Percentiles rank a stretch among this genome's conserved stretches.
Conservation (phyloP, 768 basidiomycete genomes). For the Jaapia argillacea region DNA sequence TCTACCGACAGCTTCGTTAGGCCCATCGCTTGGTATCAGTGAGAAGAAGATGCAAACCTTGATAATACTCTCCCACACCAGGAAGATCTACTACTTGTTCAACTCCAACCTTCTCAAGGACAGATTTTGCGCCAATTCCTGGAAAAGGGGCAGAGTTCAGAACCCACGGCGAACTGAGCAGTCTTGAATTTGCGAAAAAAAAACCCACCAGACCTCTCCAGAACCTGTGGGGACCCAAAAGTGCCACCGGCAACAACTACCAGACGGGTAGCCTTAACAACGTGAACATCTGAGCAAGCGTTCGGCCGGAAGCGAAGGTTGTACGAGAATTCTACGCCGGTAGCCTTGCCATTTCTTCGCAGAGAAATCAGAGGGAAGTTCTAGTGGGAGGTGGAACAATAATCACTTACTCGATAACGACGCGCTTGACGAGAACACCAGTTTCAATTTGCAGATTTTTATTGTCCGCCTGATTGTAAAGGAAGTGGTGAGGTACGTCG, state of each 20-base stretch:
- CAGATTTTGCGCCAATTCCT: conserved; percentile 24
- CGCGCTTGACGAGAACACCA: conserved; percentile 23
- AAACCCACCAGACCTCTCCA: conserved; percentile 50
- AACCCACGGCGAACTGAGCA: too few species aligned
- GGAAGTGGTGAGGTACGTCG: conserved; percentile 34
- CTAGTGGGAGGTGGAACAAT: background rate
- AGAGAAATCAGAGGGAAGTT: background rate
- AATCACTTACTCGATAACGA: conserved; percentile 25
- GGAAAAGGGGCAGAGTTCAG: too few species aligned
- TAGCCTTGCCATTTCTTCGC: conserved; percentile 23
- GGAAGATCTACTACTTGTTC: conserved; percentile 24
- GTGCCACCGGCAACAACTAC: conserved; percentile 30
- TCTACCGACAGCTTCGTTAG: conserved; percentile 1
- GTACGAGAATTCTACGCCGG: conserved; percentile 26
- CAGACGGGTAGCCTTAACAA: conserved; percentile 21
- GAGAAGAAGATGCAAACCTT: conserved; percentile 14
- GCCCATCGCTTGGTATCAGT: background rate
- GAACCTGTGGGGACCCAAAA: conserved; percentile 36
- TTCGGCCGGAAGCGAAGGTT: conserved; percentile 17
- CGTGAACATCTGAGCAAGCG: conserved; percentile 2
- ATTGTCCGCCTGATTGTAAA: conserved; percentile 22
- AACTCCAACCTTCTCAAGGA: conserved; percentile 21
- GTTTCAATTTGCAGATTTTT: conserved; percentile 22
- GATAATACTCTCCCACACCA: conserved; percentile 33
- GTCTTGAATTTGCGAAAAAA: too few species aligned